These are phyloP conservation scores for Beauveria caledonica DNA, from an alignment of 2,329 filamentous ascomycete genomes.

Conservation along the genomic window DNA sequence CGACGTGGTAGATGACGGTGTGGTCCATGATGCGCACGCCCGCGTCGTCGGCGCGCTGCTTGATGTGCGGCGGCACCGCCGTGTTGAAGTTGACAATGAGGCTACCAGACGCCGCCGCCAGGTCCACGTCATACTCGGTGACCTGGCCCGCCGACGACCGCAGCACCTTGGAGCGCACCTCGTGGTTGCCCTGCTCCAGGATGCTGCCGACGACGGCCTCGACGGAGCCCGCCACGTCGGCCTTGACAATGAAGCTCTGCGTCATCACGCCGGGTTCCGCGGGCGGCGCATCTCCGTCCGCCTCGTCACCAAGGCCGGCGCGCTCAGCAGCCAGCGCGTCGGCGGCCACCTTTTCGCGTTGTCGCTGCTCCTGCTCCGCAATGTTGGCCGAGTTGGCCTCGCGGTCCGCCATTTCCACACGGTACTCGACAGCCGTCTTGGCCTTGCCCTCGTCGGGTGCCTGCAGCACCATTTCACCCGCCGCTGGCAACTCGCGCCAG, in stretches of 20 bases:
- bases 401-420: slow-evolving; percentile 62
- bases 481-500: slow-evolving; percentile 76
- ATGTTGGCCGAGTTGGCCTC: slow-evolving; percentile 72
- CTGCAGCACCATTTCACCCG: slow-evolving; percentile 82
- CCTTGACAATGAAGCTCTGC: slow-evolving; percentile 82
- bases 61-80: slow-evolving; percentile 57
- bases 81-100: slow-evolving; percentile 84
- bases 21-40: slow-evolving; percentile 76
- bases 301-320: slow-evolving; percentile 27
- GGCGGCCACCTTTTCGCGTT: slow-evolving; percentile 43
- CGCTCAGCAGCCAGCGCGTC: slow-evolving; percentile 21
- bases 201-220: slow-evolving; percentile 81
- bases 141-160: slow-evolving; percentile 70
- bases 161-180: slow-evolving; percentile 70
- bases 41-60: slow-evolving; percentile 57
- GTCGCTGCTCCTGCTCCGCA: slow-evolving; percentile 59
- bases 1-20: slow-evolving; percentile 75
- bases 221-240: slow-evolving; percentile 86
- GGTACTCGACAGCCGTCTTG: slow-evolving; percentile 68
- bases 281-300: slow-evolving; percentile 25
- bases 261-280: slow-evolving; percentile 37
- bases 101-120: slow-evolving; percentile 68
- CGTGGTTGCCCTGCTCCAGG: slow-evolving; percentile 71
- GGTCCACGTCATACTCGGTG: slow-evolving; percentile 80
- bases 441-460: slow-evolving; percentile 71